phyloP scores from a whole-genome alignment of 1,284 basidiomycete species.

The Cryptococcus sp. region DNA sequence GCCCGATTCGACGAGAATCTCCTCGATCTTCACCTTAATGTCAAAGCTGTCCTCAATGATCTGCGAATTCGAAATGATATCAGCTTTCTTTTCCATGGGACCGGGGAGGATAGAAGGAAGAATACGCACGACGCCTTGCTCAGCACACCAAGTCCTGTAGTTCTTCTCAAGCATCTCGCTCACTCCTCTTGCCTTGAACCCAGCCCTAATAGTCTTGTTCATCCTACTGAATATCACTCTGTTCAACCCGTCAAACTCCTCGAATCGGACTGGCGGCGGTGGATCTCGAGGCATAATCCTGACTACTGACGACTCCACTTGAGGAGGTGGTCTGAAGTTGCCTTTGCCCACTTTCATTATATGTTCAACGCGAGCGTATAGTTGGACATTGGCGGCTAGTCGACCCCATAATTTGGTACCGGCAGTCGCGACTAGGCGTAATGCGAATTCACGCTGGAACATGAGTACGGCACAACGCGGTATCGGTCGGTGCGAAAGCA shows the following conservation, averaged over 20 bases:
- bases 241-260: conserved; percentile 95
- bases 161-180: conserved; percentile 93
- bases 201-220: conserved; percentile 88
- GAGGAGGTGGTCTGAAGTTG: conserved; percentile 94
- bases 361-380: conserved; percentile 92
- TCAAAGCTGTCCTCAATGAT: conserved; percentile 69
- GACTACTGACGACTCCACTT: conserved; percentile 92
- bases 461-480: conserved; percentile 95
- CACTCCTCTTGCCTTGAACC: conserved; percentile 88
- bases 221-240: conserved; percentile 84
- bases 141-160: conserved; percentile 89
- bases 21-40: conserved; percentile 74
- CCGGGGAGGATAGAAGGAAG: not conserved
- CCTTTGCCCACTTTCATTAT: conserved; percentile 95
- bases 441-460: conserved; percentile 98
- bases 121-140: conserved; percentile 67
- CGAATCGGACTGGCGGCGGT: conserved; percentile 91
- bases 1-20: conserved; percentile 68
- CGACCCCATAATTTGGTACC: conserved; percentile 89
- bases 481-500: conserved; percentile 92
- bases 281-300: conserved; percentile 90
- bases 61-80: conserved; percentile 51
- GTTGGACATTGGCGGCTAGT: conserved; percentile 93
- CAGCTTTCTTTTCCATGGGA: not conserved
- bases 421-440: conserved; percentile 85